Evolutionary conservation across 306 rosid genomes (phyloP).

Genomic region (Abrus precatorius): DNA sequence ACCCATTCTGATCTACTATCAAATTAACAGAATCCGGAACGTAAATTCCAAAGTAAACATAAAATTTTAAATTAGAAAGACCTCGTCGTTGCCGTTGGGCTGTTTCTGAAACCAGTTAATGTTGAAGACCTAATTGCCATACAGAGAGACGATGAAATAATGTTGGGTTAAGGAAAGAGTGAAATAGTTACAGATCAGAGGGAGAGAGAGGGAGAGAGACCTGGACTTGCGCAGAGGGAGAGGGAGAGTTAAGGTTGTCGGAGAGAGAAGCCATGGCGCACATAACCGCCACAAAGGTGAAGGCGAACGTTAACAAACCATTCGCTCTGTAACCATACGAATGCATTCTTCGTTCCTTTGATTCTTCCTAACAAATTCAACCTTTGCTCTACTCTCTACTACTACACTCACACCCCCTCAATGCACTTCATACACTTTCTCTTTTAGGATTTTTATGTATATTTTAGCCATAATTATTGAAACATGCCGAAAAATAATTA

Average conservation of each 20-base stretch:
- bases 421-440: background rate
- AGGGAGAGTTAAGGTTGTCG: slow-evolving; percentile 70
- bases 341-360: slow-evolving; percentile 60
- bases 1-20: background rate
- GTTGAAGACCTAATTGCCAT: slow-evolving; percentile 63
- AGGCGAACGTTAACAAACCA: slow-evolving; percentile 79
- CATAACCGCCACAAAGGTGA: slow-evolving; percentile 76
- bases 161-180: slow-evolving; percentile 13
- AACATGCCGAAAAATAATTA: too few species aligned
- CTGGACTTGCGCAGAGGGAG: slow-evolving; percentile 78
- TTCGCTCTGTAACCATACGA: slow-evolving; percentile 84
- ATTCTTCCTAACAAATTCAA: background rate
- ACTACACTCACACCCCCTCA: background rate
- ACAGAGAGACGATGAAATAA: slow-evolving; percentile 9
- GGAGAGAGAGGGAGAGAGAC: slow-evolving; percentile 46
- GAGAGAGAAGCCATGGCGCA: slow-evolving; percentile 81
- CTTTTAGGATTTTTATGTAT: too few species aligned
- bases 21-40: background rate
- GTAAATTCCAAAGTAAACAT: background rate
- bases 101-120: slow-evolving; percentile 84
- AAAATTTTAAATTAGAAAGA: background rate
- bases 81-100: slow-evolving; percentile 80
- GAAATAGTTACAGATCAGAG: slow-evolving; percentile 46
- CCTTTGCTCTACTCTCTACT: background rate
- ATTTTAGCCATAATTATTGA: too few species aligned